Percentiles rank a stretch among this genome's conserved stretches.
Conservation (phyloP, 805 yeast genomes). For the Nakazawaea anatomiae region DNA sequence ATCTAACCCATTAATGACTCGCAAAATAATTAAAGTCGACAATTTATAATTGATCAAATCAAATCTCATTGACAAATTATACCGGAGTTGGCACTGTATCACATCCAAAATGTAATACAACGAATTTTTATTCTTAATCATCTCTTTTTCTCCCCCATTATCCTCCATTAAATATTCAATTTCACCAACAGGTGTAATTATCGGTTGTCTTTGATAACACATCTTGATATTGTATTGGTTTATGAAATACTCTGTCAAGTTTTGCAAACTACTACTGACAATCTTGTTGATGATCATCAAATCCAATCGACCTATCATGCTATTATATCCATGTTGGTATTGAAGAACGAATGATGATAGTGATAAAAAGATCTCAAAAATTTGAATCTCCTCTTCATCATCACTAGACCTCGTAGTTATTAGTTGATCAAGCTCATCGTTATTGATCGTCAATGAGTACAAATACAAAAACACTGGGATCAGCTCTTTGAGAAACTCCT, state of each 20-base stretch:
- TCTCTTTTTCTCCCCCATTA: background rate
- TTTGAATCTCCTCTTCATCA: slow-evolving; percentile 9
- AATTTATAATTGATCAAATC: slow-evolving; percentile 25
- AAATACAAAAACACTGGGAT: slow-evolving; percentile 4
- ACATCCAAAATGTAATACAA: slow-evolving; percentile 29
- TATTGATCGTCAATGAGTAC: slow-evolving; percentile 1
- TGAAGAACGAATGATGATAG: slow-evolving; percentile 30
- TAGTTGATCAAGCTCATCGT: slow-evolving; percentile 1
- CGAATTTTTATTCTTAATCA: slow-evolving; percentile 21
- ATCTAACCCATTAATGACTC: slow-evolving; percentile 13
- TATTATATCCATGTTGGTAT: slow-evolving; percentile 26
- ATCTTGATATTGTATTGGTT: slow-evolving; percentile 35
- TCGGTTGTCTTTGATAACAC: slow-evolving; percentile 32
- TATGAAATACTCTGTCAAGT: slow-evolving; percentile 16
- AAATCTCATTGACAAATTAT: slow-evolving; percentile 31
- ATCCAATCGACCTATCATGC: slow-evolving; percentile 20
- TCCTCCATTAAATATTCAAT: slow-evolving; percentile 10
- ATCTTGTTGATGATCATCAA: slow-evolving; percentile 23
- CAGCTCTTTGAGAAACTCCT: slow-evolving; percentile 3
- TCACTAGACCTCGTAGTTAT: background rate
- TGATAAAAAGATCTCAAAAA: slow-evolving; percentile 29
- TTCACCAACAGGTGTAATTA: slow-evolving; percentile 22
- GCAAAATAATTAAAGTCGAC: slow-evolving; percentile 22
- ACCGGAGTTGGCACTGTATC: slow-evolving; percentile 25
- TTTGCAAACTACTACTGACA: slow-evolving; percentile 13